These are phyloP conservation scores for Penicillium herquei DNA, from an alignment of 495 filamentous ascomycete species.

Conservation along the genomic window DNA sequence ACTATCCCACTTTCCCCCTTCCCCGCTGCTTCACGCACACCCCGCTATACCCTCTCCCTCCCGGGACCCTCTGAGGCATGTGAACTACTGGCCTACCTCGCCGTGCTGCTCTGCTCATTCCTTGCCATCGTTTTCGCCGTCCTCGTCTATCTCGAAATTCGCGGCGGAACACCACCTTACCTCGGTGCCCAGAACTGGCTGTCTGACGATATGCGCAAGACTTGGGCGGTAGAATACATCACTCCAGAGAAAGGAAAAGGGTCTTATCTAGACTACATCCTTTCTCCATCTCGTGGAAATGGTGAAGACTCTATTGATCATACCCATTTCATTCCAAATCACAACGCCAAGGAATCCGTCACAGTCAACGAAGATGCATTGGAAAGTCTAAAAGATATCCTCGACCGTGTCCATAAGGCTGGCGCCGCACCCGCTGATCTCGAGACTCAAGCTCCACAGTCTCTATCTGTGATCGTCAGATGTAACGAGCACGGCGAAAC, in stretches of 20 bases:
- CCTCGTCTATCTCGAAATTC: constrained; percentile 66
- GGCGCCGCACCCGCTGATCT: constrained; percentile 26
- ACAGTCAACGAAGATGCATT: constrained; percentile 3
- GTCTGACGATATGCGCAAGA: constrained; percentile 31
- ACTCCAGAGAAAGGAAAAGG: constrained; percentile 13
- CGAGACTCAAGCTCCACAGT: constrained; percentile 13
- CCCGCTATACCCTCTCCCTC: constrained; percentile 67
- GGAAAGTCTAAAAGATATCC: constrained; percentile 22
- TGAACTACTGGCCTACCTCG: constrained; percentile 43
- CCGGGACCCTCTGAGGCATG: constrained; percentile 51
- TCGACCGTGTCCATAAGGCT: constrained; percentile 25
- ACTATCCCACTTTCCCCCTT: constrained; percentile 69
- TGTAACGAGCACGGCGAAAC: constrained; percentile 17
- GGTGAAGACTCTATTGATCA: not conserved
- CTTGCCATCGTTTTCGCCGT: constrained; percentile 58
- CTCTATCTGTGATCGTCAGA: constrained; percentile 27
- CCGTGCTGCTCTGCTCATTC: constrained; percentile 52
- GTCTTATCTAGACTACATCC: constrained; percentile 20
- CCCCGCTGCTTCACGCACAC: constrained; percentile 43
- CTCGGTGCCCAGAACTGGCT: constrained; percentile 52
- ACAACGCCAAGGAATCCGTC: not conserved
- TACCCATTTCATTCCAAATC: not conserved
- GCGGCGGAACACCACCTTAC: constrained; percentile 57
- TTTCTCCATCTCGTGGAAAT: not conserved
- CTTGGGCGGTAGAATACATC: constrained; percentile 21